Conservation (phyloP, 768 basidiomycete genomes). For the Boletus reticuloceps region DNA sequence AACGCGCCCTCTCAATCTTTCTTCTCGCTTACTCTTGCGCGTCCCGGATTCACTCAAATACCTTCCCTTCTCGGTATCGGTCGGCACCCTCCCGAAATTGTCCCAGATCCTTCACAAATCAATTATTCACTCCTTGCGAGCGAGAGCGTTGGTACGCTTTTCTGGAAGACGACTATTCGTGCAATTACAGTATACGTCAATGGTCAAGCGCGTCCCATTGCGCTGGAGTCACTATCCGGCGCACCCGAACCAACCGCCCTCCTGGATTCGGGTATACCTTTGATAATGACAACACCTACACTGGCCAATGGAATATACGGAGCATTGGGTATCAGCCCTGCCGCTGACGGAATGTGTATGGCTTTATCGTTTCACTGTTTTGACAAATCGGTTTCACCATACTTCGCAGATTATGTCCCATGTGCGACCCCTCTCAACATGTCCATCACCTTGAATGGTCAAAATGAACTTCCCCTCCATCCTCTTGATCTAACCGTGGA, state of each 20-base stretch:
- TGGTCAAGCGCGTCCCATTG: conserved; percentile 39
- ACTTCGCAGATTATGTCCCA: conserved; percentile 62
- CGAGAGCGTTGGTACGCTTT: conserved; percentile 41
- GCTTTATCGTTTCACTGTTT: conserved; percentile 1
- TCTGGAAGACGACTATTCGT: conserved; percentile 61
- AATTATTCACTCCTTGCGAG: conserved; percentile 47
- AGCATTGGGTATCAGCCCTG: conserved; percentile 61
- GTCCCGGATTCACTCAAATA: conserved; percentile 58
- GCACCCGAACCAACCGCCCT: conserved; percentile 56
- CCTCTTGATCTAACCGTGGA: conserved; percentile 69
- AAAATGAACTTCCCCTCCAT: conserved; percentile 58
- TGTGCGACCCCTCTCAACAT: conserved; percentile 72
- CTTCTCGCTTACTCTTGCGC: conserved; percentile 62
- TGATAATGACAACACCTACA: conserved; percentile 56
- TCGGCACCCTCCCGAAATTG: conserved; percentile 53
- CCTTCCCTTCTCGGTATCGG: conserved; percentile 70
- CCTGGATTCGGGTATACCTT: conserved; percentile 69
- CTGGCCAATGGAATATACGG: conserved; percentile 80
- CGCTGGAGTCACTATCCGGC: conserved; percentile 42
- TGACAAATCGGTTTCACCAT: conserved; percentile 4
- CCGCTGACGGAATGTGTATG: conserved; percentile 63
- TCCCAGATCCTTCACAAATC: conserved; percentile 51
- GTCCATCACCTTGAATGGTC: conserved; percentile 61
- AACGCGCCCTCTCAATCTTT: conserved; percentile 60
- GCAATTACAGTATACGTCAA: conserved; percentile 62